Percentiles rank a stretch among this genome's conserved stretches.
These are phyloP conservation scores for Neurospora sp. DNA, from an alignment of 495 filamentous ascomycete genomes.

Conservation along the genomic window DNA sequence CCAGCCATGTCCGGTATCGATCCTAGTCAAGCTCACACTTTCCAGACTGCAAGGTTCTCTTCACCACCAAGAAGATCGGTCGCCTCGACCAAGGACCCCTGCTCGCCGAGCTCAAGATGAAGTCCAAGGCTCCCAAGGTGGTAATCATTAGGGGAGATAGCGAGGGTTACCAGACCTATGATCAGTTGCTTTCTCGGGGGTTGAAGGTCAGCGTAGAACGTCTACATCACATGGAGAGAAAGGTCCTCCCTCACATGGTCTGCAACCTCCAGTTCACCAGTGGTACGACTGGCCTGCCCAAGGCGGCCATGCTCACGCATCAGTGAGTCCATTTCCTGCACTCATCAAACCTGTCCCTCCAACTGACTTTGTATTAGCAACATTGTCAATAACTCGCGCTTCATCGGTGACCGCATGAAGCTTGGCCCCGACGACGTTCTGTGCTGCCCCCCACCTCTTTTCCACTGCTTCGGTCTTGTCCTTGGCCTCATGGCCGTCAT, in stretches of 20 bases:
- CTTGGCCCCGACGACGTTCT: conserved; percentile 51
- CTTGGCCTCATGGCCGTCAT: conserved; percentile 57
- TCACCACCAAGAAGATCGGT: conserved; percentile 53
- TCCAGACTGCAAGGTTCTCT: conserved; percentile 48
- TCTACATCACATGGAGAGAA: conserved; percentile 26
- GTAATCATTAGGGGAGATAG: conserved; percentile 46
- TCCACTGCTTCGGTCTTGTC: conserved; percentile 67
- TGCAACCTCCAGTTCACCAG: conserved; percentile 65
- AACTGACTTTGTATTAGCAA: conserved; percentile 35
- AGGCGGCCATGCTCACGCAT: conserved; percentile 68
- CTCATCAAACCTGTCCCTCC: not conserved
- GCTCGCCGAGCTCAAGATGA: conserved; percentile 36
- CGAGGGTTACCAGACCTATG: conserved; percentile 41
- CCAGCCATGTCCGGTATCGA: not conserved
- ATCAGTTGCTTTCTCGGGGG: conserved; percentile 37
- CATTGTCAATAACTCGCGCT: conserved; percentile 58
- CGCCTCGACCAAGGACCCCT: conserved; percentile 44
- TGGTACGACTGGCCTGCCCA: conserved; percentile 60
- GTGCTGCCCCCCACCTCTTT: conserved; percentile 61
- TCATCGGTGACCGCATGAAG: conserved; percentile 60
- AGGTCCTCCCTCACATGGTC: conserved; percentile 49
- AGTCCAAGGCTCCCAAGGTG: conserved; percentile 31
- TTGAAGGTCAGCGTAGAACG: conserved; percentile 24
- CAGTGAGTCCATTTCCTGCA: conserved; percentile 33
- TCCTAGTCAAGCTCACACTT: not conserved